Percentiles rank a stretch among this genome's conserved stretches.
phyloP scores from a whole-genome alignment of 441 rosid genomes.

The Syzygium syzygioides region DNA sequence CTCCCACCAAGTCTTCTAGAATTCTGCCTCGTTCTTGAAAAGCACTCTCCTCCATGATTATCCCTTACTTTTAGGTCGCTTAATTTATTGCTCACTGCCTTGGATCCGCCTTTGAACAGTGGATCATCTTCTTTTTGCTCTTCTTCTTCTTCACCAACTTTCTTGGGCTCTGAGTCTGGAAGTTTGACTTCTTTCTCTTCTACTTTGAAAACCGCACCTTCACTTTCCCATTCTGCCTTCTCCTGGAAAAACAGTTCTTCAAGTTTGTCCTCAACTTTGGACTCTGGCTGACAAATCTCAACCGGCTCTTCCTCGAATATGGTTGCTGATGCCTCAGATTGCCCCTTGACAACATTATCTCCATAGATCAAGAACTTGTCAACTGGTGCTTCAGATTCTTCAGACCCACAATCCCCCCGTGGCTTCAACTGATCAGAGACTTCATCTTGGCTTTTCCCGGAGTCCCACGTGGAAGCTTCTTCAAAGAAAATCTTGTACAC shows the following conservation, averaged over 20 bases:
- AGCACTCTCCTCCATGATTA: conserved; percentile 16
- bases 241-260: conserved; percentile 20
- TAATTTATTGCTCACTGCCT: conserved; percentile 18
- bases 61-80: conserved; percentile 15
- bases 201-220: conserved; percentile 17
- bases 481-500: conserved; percentile 65
- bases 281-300: conserved; percentile 13
- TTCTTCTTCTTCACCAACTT: conserved; percentile 27
- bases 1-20: conserved; percentile 15
- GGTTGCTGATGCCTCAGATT: neutral
- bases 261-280: conserved; percentile 21
- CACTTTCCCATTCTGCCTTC: conserved; percentile 16
- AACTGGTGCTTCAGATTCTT: conserved; percentile 8
- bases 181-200: conserved; percentile 33
- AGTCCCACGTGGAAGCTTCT: conserved; percentile 18
- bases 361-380: conserved; percentile 25
- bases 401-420: conserved; percentile 2
- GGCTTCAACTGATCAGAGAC: conserved; percentile 1
- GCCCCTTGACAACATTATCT: conserved; percentile 5
- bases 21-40: conserved; percentile 22
- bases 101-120: conserved; percentile 44
- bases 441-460: conserved; percentile 16
- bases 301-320: conserved; percentile 12
- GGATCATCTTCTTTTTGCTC: conserved; percentile 1
- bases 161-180: conserved; percentile 23